Conservation (phyloP, 2,329 filamentous ascomycete genomes). For the Incumbomyces delicatus region DNA sequence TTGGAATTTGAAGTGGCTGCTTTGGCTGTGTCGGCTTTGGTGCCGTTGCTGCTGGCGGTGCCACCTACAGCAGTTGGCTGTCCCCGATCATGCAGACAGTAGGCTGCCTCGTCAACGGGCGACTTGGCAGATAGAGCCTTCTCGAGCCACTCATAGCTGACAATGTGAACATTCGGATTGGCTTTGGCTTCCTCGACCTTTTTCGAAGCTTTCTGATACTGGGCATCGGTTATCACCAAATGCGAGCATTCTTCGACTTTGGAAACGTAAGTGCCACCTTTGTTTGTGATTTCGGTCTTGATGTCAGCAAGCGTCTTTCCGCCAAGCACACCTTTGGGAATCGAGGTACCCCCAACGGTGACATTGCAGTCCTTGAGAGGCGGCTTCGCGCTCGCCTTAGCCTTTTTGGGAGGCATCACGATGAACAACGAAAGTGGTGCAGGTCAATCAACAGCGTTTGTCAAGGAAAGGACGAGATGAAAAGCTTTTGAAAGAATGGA, state of each 20-base stretch:
- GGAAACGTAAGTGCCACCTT: constrained; percentile 1
- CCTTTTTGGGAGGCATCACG: constrained; percentile 1
- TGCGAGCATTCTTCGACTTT: constrained; percentile 6
- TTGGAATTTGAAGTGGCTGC: neutral
- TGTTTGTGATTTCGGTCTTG: constrained; percentile 1
- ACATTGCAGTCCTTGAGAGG: constrained; percentile 1
- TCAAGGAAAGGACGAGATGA: no score
- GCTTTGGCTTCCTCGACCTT: constrained; percentile 3
- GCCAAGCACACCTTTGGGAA: neutral
- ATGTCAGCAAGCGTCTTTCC: neutral
- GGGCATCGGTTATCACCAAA: constrained; percentile 1
- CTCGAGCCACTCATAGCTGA: constrained; percentile 7
- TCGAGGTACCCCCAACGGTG: neutral
- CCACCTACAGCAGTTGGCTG: neutral
- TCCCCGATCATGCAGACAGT: neutral
- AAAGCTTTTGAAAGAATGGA: no score
- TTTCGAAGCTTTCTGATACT: constrained; percentile 1
- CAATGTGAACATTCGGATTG: constrained; percentile 3
- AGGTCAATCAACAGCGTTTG: no score
- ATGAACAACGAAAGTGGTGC: neutral
- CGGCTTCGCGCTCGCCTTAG: neutral
- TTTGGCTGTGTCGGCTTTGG: neutral
- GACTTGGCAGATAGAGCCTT: neutral
- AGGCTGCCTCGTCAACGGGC: neutral
- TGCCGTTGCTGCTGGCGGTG: neutral